Conservation (phyloP, 1,139 yeast species). For the Starmera stellimalicola region DNA sequence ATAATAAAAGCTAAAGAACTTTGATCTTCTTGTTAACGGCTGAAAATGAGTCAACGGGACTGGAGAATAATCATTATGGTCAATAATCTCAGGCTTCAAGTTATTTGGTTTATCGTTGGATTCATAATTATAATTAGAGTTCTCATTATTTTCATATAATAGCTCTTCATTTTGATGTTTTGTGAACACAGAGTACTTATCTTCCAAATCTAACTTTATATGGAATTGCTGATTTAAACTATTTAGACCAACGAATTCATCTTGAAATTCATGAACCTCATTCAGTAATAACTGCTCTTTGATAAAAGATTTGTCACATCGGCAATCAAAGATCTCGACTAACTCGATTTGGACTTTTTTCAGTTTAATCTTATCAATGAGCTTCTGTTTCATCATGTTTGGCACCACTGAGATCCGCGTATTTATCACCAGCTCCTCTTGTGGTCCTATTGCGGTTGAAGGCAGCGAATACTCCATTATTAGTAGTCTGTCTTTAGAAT, state of each 20-base stretch:
- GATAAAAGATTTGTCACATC: conserved; percentile 16
- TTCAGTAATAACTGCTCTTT: conserved; percentile 10
- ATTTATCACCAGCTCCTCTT: conserved; percentile 32
- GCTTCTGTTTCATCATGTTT: conserved; percentile 25
- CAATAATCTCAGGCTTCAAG: conserved; percentile 20
- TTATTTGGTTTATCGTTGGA: too few species aligned
- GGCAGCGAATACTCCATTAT: conserved; percentile 35
- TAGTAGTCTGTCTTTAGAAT: conserved; percentile 34
- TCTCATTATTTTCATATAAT: neutral
- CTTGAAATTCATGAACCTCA: neutral
- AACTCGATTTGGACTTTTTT: conserved; percentile 39
- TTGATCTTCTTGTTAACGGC: conserved; percentile 39
- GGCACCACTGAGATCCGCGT: conserved; percentile 27
- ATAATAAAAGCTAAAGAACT: conserved; percentile 42
- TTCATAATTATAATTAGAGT: neutral
- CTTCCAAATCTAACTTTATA: conserved; percentile 1
- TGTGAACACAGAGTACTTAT: conserved; percentile 9
- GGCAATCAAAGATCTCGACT: conserved; percentile 37
- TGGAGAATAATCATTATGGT: conserved; percentile 19
- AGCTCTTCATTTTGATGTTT: conserved; percentile 11
- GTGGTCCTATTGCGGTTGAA: conserved; percentile 41
- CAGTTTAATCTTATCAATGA: conserved; percentile 31
- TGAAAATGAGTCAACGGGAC: conserved; percentile 27
- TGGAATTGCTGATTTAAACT: conserved; percentile 1
- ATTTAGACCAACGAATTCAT: neutral